phyloP scores from a whole-genome alignment of 352 stramenopile species.

The Aphanomyces cochlioides region DNA sequence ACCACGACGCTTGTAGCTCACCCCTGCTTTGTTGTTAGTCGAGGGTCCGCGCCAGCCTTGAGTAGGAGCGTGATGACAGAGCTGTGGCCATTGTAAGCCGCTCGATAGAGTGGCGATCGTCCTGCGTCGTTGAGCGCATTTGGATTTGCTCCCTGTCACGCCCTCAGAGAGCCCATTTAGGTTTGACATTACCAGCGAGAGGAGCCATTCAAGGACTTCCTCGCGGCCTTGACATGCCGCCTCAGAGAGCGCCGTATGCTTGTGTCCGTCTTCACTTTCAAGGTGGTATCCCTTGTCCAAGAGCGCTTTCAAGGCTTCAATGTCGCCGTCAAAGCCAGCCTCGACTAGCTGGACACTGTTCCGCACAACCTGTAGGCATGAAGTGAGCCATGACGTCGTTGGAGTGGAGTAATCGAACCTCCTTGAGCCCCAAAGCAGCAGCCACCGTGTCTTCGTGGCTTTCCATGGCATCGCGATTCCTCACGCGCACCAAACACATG shows the following conservation, averaged over 20 bases:
- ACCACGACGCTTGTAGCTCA: background rate
- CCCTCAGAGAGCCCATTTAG: background rate
- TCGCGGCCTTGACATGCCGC: slow-evolving; percentile 80
- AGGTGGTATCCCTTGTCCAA: slow-evolving; percentile 87
- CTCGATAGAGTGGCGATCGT: slow-evolving; percentile 76
- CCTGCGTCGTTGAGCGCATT: slow-evolving; percentile 85
- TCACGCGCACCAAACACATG: slow-evolving; percentile 66
- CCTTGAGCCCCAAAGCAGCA: slow-evolving; percentile 54
- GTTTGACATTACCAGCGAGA: slow-evolving; percentile 48
- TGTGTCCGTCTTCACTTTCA: slow-evolving; percentile 79
- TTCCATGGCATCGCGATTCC: slow-evolving; percentile 31
- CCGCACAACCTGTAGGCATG: slow-evolving; percentile 36
- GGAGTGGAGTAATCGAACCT: slow-evolving; percentile 28
- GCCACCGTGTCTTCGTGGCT: slow-evolving; percentile 38
- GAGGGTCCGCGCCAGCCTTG: slow-evolving; percentile 65
- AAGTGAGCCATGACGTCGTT: background rate
- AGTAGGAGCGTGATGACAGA: slow-evolving; percentile 64
- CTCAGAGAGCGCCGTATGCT: slow-evolving; percentile 83
- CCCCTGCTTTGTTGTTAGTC: slow-evolving; percentile 58
- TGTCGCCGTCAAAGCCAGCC: slow-evolving; percentile 83
- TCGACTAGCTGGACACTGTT: slow-evolving; percentile 85
- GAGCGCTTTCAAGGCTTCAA: slow-evolving; percentile 58
- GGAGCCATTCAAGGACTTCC: slow-evolving; percentile 57
- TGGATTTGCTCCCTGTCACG: slow-evolving; percentile 68
- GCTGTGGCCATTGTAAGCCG: slow-evolving; percentile 82